A percentile compares a stretch with the other conserved stretches of the same genome.
phyloP scores from a whole-genome alignment of 1,284 basidiomycete genomes.

The Apiotrichum gamsii region DNA sequence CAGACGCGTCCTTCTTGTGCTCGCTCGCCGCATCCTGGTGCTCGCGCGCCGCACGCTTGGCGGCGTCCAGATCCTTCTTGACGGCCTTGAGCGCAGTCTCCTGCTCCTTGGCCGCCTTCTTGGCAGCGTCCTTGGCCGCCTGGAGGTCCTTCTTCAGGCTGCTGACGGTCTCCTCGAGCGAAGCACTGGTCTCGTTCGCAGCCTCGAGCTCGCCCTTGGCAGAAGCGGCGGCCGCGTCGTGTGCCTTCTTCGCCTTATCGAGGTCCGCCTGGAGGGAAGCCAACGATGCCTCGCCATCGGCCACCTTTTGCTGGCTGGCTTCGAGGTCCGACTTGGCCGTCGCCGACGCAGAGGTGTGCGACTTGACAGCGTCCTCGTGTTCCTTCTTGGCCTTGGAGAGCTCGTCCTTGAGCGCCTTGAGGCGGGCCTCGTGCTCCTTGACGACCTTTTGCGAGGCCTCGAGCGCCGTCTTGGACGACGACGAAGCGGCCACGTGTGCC shows the following conservation, averaged over 20 bases:
- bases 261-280: background rate
- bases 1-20: background rate
- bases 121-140: slow-evolving; percentile 3
- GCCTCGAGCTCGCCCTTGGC: slow-evolving; percentile 6
- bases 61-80: slow-evolving; percentile 3
- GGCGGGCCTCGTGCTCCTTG: background rate
- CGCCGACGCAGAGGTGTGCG: background rate
- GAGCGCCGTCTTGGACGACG: background rate
- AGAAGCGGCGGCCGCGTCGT: background rate
- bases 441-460: background rate
- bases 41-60: background rate
- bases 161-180: slow-evolving; percentile 3
- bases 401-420: background rate
- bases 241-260: background rate
- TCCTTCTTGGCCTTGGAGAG: background rate
- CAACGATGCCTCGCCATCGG: background rate
- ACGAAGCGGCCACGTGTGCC: background rate
- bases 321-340: background rate
- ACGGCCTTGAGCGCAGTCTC: slow-evolving; percentile 4
- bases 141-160: slow-evolving; percentile 8
- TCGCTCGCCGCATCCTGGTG: slow-evolving; percentile 3
- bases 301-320: background rate
- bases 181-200: background rate
- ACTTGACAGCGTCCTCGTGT: background rate
- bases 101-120: slow-evolving; percentile 5